Evolutionary conservation across 768 basidiomycete genomes (phyloP), one percentile per base, ranked within the genome.

Genomic region (Termitomyces sp.): DNA sequence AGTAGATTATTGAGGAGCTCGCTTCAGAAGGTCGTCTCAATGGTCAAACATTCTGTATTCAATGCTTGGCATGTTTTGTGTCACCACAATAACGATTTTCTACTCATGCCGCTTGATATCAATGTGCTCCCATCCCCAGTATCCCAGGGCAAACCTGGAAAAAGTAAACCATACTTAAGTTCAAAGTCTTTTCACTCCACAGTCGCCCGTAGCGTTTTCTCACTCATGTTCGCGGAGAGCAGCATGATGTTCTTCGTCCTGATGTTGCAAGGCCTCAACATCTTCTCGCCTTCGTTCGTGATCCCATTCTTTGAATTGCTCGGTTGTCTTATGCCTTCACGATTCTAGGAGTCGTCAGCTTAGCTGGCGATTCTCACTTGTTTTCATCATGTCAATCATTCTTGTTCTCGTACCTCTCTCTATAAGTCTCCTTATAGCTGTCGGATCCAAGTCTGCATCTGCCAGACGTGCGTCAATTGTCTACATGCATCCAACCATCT

Each of bases 11-110:
- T 49, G 95, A 98, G 68, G 92, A 94, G 30, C 76, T 98, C 18
- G 92, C 94, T 14, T 87, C 88, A 10, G 85, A 88, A 66, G 93
- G 94, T 16, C 79, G 88, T 18, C 74, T 99, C 28, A 98, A 98
- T 68, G 95, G 96, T 1, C 94, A 94, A 69, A 94, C 94, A 10
- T 98, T 98, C 71, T 98, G 97, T 66, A 88, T 99, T 52, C 84
- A 87, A 58, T 98, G 96, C 73, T 93, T 98, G 93, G 89, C 88
- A 60, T 49, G 83, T 65, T 30, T 1, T 32, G 36, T 28, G 35
- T 30, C n/a, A 6, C 43, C 18, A 45, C 26, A 38, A 26, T 5
- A 28, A 30, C 47, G 47, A n/a, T 41, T 24, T 3, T 45, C n/a
- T n/a, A n/a, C n/a, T n/a, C n/a, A n/a, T n/a, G n/a, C n/a, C n/a